Evolutionary conservation across 768 basidiomycete species (phyloP), one percentile per base, ranked within the genome.

Genomic region (Lactarius akahatsu): DNA sequence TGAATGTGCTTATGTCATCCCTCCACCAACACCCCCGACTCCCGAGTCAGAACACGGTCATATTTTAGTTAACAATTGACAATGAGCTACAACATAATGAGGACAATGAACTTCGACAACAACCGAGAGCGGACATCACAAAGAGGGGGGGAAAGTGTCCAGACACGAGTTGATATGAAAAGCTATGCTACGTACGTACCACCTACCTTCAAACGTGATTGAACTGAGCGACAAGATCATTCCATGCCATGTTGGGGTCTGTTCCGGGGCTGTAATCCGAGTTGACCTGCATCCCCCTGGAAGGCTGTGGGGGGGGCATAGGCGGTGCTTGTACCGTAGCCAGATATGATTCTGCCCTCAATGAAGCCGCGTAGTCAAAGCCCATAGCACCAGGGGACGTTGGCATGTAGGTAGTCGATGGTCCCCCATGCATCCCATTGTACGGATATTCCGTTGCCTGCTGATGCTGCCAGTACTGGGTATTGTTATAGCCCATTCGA

Each of bases 211-310:
- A 71, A 26, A 70, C 65, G n/a, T 70, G 70, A 55, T 70, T 59
- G 57, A 71, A 71, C 50, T 71, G 70, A 16, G 70, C 63, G n/a
- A 71, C 70, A 30, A 71, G 65, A 15, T 63, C 69, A 10, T 69
- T n/a, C 70, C 70, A 71, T 52, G 70, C 70, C 62, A 70, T 61
- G 50, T 47, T 70, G 3, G 70, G 70, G 60, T 71, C 70, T 2
- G 61, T 45, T 18, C 60, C 62, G 5, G 68, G 61, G 64, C 64
- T 69, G 55, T 66, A 66, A 28, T 70, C 70, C 6, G 67, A 58
- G 36, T 45, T 67, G 56, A 67, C 57, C 45, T 63, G 65, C 61
- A 70, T 61, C n/a, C 52, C 9, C 43, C 61, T 59, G 13, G 62
- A 30, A 54, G 45, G 34, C 6, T 57, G 57, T 56, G 66, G 59